Percentiles rank a stretch among this genome's conserved stretches.
These are phyloP conservation scores for Phoma sp. DNA, from an alignment of 2,329 filamentous ascomycete genomes.

Conservation along the genomic window DNA sequence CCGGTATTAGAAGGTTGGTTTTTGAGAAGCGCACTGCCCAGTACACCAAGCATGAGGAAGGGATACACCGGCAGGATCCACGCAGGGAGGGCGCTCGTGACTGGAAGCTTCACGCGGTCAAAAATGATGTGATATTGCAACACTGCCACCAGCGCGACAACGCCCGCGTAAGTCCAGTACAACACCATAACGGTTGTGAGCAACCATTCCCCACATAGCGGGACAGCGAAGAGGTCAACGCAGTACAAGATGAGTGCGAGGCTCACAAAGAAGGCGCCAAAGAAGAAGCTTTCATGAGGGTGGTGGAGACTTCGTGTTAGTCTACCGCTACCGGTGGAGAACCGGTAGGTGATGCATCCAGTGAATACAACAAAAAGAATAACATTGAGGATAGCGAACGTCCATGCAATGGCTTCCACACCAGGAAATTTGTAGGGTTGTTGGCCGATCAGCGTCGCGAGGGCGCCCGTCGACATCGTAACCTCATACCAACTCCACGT, in stretches of 20 bases:
- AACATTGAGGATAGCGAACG: conserved; percentile 72
- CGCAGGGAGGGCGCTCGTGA: conserved; percentile 49
- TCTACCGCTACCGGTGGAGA: conserved; percentile 58
- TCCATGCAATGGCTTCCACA: conserved; percentile 66
- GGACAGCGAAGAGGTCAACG: conserved; percentile 67
- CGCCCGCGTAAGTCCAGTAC: conserved; percentile 73
- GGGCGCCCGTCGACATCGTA: conserved; percentile 75
- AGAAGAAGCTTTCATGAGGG: conserved; percentile 72
- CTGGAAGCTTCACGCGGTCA: conserved; percentile 69
- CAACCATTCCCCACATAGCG: conserved; percentile 61
- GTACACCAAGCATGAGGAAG: conserved; percentile 47
- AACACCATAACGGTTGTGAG: conserved; percentile 64
- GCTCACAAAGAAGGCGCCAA: conserved; percentile 72
- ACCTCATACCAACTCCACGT: conserved; percentile 72
- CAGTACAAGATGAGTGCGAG: conserved; percentile 53
- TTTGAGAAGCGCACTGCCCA: conserved; percentile 45
- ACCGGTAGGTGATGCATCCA: conserved; percentile 65
- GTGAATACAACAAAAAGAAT: conserved; percentile 66
- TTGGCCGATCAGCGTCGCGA: conserved; percentile 67
- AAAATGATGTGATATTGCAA: conserved; percentile 99
- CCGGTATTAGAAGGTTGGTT: conserved; percentile 40
- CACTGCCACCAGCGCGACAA: conserved; percentile 64
- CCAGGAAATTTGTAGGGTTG: conserved; percentile 66
- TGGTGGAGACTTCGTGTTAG: conserved; percentile 64
- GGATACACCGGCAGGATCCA: conserved; percentile 47